These are phyloP conservation scores for Areca catechu DNA, from an alignment of 176 grass and related monocot genomes.

Conservation along the genomic window DNA sequence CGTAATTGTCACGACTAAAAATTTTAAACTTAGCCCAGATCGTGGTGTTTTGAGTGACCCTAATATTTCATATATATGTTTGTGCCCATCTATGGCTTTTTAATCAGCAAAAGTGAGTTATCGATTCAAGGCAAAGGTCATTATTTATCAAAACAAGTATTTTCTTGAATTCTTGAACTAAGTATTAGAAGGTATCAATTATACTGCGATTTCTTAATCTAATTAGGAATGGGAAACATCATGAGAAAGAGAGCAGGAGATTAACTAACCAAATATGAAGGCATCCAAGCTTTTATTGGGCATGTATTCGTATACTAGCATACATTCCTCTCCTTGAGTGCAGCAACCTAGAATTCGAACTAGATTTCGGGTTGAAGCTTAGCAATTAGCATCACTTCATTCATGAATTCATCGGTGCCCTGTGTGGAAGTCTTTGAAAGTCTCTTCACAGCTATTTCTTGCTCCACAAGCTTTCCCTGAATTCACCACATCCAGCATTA, in stretches of 20 bases:
- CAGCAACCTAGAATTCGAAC: constrained; percentile 63
- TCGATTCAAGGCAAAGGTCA: too few relatives aligned
- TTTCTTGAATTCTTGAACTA: too few relatives aligned
- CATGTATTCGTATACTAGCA: constrained; percentile 31
- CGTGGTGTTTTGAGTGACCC: too few relatives aligned
- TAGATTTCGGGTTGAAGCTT: constrained; percentile 62
- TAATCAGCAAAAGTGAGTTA: too few relatives aligned
- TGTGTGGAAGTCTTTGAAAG: constrained; percentile 51
- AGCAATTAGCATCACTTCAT: constrained; percentile 49
- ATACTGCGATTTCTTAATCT: too few relatives aligned
- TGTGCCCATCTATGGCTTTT: too few relatives aligned
- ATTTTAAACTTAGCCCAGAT: too few relatives aligned
- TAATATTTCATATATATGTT: too few relatives aligned
- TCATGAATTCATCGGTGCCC: constrained; percentile 61
- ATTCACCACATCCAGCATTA: constrained; percentile 10
- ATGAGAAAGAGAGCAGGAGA: neutral
- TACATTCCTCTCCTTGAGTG: constrained; percentile 46
- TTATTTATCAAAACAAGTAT: too few relatives aligned
- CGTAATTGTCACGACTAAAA: too few relatives aligned
- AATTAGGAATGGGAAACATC: too few relatives aligned
- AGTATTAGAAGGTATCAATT: too few relatives aligned
- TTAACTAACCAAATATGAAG: constrained; percentile 42
- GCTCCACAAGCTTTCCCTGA: constrained; percentile 50
- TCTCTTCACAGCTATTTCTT: constrained; percentile 74
- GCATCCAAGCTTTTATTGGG: constrained; percentile 57